Percentiles rank a stretch among this genome's conserved stretches.
Evolutionary conservation across 805 yeast species (phyloP).

Genomic region (Clavispora fructus): DNA sequence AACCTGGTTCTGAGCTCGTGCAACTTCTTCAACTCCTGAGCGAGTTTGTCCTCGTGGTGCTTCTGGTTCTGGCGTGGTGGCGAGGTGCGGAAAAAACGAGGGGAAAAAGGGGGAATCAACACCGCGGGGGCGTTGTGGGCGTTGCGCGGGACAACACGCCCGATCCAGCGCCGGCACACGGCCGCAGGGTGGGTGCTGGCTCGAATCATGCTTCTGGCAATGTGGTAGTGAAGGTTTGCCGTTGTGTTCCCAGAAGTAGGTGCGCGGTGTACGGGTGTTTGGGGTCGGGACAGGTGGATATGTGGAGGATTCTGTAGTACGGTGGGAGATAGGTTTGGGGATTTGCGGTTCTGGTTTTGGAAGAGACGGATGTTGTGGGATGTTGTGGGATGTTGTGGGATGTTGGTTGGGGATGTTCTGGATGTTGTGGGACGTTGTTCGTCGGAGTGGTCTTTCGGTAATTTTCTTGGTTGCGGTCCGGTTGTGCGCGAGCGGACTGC

Average conservation of each 20-base stretch:
- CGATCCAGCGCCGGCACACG: neutral
- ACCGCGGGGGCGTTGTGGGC: neutral
- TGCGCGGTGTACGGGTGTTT: neutral
- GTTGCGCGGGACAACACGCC: neutral
- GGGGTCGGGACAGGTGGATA: neutral
- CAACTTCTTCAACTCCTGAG: slow-evolving; percentile 19
- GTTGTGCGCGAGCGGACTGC: too few species aligned
- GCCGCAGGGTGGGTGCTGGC: neutral
- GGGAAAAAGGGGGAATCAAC: neutral
- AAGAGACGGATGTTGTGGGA: too few species aligned
- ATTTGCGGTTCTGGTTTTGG: too few species aligned
- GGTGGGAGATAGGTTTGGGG: neutral
- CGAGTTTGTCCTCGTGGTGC: slow-evolving; percentile 10
- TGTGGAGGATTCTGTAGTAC: neutral
- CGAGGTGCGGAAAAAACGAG: neutral
- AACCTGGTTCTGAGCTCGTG: slow-evolving; percentile 19
- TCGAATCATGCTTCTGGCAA: neutral
- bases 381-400: too few species aligned
- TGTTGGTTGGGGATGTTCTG: too few species aligned
- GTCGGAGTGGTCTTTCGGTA: too few species aligned
- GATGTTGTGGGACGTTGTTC: too few species aligned
- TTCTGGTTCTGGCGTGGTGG: neutral
- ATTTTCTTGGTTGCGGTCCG: too few species aligned
- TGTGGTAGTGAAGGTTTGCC: neutral
- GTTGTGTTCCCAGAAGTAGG: neutral